Conservation (phyloP, 192 early-diverging fungal genomes). For the Phycomyces nitens region DNA sequence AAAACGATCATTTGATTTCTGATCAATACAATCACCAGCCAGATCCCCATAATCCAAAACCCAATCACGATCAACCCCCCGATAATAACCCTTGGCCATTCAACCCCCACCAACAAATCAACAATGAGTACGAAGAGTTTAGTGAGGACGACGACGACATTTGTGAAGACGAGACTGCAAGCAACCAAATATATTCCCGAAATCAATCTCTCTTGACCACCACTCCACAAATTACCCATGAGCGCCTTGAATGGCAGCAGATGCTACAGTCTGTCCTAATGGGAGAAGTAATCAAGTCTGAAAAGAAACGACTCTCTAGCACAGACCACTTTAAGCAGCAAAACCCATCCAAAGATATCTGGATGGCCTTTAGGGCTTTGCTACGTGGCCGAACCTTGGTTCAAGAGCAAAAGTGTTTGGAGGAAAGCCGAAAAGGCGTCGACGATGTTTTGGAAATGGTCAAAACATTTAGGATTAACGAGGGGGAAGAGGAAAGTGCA, state of each 20-base stretch:
- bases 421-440: slow-evolving; percentile 60
- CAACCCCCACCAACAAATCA: too few relatives aligned
- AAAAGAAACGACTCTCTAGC: slow-evolving; percentile 66
- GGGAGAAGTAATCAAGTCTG: slow-evolving; percentile 83
- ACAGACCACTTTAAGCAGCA: slow-evolving; percentile 47
- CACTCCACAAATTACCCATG: slow-evolving; percentile 46
- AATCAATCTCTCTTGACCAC: slow-evolving; percentile 14
- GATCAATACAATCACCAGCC: too few relatives aligned
- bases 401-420: slow-evolving; percentile 67
- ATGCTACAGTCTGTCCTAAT: slow-evolving; percentile 79
- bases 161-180: slow-evolving; percentile 16
- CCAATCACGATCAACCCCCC: too few relatives aligned
- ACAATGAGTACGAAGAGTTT: slow-evolving; percentile 23
- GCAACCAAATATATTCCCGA: slow-evolving; percentile 22
- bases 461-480: slow-evolving; percentile 50
- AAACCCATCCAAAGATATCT: slow-evolving; percentile 53
- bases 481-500: slow-evolving; percentile 32
- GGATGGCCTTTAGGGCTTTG: slow-evolving; percentile 68
- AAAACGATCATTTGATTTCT: too few relatives aligned
- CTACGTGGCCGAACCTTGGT: slow-evolving; percentile 54
- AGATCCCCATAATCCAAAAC: too few relatives aligned
- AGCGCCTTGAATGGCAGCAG: slow-evolving; percentile 82
- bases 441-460: slow-evolving; percentile 56
- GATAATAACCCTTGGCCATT: neutral
- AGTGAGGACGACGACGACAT: slow-evolving; percentile 13